phyloP scores from a whole-genome alignment of 768 basidiomycete genomes.

The Lentinula edodes region DNA sequence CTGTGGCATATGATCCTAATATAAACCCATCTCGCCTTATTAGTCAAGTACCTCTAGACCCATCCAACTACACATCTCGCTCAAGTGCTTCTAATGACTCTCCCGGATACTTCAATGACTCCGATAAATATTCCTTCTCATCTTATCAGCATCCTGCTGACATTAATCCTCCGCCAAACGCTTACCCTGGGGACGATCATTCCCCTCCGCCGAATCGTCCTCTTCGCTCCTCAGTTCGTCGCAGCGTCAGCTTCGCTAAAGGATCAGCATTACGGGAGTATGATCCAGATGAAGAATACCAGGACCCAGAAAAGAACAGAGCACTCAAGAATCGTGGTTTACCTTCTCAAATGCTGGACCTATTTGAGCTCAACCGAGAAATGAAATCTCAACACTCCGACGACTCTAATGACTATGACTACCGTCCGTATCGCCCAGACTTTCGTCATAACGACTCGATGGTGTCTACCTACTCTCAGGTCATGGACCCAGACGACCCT shows the following conservation, averaged over 20 bases:
- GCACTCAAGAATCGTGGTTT: constrained; percentile 38
- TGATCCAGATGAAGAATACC: constrained; percentile 15
- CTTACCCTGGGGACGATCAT: constrained; percentile 25
- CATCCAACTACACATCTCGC: neutral
- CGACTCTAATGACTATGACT: constrained; percentile 8
- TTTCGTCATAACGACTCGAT: constrained; percentile 39
- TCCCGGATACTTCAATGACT: neutral
- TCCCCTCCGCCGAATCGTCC: constrained; percentile 10
- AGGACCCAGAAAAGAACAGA: constrained; percentile 23
- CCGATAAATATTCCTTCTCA: constrained; percentile 38
- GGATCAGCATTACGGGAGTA: constrained; percentile 20
- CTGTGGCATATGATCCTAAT: neutral
- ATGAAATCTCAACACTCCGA: constrained; percentile 4
- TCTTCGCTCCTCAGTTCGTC: constrained; percentile 18
- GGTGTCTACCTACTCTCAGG: constrained; percentile 42
- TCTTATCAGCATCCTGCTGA: constrained; percentile 60
- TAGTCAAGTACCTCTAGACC: constrained; percentile 13
- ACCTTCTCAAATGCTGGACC: constrained; percentile 46
- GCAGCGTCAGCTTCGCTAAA: constrained; percentile 37
- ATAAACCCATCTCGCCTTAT: constrained; percentile 14
- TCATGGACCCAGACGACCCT: constrained; percentile 71
- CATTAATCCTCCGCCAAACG: constrained; percentile 45
- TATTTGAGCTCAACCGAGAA: constrained; percentile 35
- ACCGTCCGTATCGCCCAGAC: constrained; percentile 19
- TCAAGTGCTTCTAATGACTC: neutral